These are phyloP conservation scores for Colletotrichum tropicale DNA, from an alignment of 2,329 filamentous ascomycete genomes.

Conservation along the genomic window DNA sequence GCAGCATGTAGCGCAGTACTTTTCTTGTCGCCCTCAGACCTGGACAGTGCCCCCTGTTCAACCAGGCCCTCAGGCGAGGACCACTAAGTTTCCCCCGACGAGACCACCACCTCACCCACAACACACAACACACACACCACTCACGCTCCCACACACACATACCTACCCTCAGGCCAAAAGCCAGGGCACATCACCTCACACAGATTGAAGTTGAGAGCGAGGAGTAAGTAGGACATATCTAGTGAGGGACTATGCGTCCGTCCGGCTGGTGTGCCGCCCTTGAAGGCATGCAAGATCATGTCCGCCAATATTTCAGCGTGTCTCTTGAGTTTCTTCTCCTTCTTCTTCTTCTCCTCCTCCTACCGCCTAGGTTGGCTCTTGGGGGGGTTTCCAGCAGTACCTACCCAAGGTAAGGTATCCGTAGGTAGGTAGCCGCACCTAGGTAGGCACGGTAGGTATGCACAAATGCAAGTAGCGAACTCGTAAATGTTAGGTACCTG, in stretches of 20 bases:
- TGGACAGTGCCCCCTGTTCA: neutral
- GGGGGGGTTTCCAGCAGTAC: neutral
- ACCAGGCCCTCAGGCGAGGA: neutral
- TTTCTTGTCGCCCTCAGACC: neutral
- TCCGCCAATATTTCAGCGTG: neutral
- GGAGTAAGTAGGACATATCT: neutral
- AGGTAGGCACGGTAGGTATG: neutral
- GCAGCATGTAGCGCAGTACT: neutral
- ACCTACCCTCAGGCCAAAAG: neutral
- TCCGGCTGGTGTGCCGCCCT: neutral
- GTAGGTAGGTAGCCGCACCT: too few relatives aligned
- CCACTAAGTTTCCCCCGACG: conserved; percentile 5
- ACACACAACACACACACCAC: neutral
- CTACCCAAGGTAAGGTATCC: neutral
- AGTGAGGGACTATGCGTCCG: conserved; percentile 34
- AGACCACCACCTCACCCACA: conserved; percentile 3
- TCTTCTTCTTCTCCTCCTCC: neutral
- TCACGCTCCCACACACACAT: neutral
- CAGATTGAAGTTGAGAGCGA: neutral
- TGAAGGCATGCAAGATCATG: neutral
- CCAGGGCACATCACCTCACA: conserved; percentile 14
- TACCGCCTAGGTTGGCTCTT: neutral
- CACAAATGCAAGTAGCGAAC: neutral
- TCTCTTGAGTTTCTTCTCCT: neutral
- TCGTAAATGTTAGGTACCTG: neutral